These are phyloP conservation scores for Chaetomium cochliodes DNA, from an alignment of 495 filamentous ascomycete genomes.

Conservation along the genomic window DNA sequence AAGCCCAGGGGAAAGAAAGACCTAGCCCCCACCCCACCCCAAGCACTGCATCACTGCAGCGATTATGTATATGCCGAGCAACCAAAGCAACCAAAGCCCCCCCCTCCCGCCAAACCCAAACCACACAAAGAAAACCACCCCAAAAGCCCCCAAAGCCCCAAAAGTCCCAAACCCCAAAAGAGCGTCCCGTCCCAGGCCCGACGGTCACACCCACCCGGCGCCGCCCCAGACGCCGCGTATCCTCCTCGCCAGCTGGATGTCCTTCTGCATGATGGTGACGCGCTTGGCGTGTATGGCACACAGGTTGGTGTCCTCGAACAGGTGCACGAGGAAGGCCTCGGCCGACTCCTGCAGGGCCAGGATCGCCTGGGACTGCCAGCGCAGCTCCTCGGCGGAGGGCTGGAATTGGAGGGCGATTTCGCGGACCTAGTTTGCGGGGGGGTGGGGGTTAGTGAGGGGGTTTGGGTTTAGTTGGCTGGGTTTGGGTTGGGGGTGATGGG, in stretches of 20 bases:
- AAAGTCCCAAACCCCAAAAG: not conserved
- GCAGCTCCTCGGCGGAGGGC: conserved; percentile 58
- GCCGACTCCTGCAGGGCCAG: conserved; percentile 86
- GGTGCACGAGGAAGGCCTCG: conserved; percentile 88
- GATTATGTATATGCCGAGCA: conserved; percentile 6
- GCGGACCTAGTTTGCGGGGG: conserved; percentile 58
- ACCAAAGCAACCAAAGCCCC: not conserved
- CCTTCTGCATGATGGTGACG: conserved; percentile 97
- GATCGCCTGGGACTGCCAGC: conserved; percentile 93
- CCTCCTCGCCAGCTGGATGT: conserved; percentile 84
- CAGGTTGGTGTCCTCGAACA: conserved; percentile 94
- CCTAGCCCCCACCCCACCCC: conserved; percentile 1
- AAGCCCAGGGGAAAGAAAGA: not conserved
- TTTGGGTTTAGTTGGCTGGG: conserved; percentile 2
- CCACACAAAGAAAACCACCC: not conserved
- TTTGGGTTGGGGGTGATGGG: not conserved
- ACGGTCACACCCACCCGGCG: conserved; percentile 35
- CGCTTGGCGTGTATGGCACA: conserved; percentile 95
- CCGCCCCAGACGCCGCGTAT: conserved; percentile 68
- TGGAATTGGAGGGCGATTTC: conserved; percentile 67
- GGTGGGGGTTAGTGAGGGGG: not conserved
- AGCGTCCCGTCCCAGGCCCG: too few relatives aligned
- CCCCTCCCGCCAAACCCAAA: not conserved
- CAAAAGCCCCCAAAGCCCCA: too few relatives aligned
- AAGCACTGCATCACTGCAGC: not conserved